phyloP scores from a whole-genome alignment of 495 filamentous ascomycete species.

The Aspergillus cavernicola region DNA sequence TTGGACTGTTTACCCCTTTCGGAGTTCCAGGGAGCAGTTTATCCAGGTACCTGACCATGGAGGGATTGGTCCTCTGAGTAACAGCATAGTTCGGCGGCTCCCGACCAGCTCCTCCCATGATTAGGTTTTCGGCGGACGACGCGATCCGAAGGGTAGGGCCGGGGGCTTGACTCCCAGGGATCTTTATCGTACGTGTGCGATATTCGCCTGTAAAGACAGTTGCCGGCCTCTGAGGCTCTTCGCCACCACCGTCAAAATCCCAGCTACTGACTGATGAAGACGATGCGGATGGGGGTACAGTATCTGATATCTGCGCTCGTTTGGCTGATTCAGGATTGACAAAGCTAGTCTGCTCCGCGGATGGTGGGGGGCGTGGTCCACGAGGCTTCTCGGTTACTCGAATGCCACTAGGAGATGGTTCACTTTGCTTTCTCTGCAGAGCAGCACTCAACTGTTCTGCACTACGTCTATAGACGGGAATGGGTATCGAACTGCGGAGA shows the following conservation, averaged over 20 bases:
- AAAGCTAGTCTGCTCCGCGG: background rate
- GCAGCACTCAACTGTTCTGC: background rate
- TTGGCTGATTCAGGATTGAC: background rate
- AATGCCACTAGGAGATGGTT: slow-evolving; percentile 4
- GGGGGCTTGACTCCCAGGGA: background rate
- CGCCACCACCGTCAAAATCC: slow-evolving; percentile 9
- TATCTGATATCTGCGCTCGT: background rate
- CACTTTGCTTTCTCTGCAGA: background rate
- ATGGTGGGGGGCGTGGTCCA: slow-evolving; percentile 9
- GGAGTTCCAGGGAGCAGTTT: background rate
- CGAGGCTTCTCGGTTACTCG: slow-evolving; percentile 10
- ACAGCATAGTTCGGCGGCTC: background rate
- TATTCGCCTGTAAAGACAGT: slow-evolving; percentile 25
- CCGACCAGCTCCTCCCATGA: slow-evolving; percentile 25
- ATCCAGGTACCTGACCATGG: background rate
- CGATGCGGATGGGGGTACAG: background rate
- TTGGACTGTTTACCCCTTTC: background rate
- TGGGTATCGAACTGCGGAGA: slow-evolving; percentile 17
- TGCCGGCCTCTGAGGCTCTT: slow-evolving; percentile 5
- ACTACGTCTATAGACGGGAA: slow-evolving; percentile 10
- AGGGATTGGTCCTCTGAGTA: slow-evolving; percentile 4
- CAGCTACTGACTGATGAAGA: slow-evolving; percentile 12
- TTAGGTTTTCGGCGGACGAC: slow-evolving; percentile 30
- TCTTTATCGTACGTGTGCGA: slow-evolving; percentile 8
- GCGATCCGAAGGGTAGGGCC: slow-evolving; percentile 34